Conservation (phyloP, 495 filamentous ascomycete genomes). For the Penicillium herquei region DNA sequence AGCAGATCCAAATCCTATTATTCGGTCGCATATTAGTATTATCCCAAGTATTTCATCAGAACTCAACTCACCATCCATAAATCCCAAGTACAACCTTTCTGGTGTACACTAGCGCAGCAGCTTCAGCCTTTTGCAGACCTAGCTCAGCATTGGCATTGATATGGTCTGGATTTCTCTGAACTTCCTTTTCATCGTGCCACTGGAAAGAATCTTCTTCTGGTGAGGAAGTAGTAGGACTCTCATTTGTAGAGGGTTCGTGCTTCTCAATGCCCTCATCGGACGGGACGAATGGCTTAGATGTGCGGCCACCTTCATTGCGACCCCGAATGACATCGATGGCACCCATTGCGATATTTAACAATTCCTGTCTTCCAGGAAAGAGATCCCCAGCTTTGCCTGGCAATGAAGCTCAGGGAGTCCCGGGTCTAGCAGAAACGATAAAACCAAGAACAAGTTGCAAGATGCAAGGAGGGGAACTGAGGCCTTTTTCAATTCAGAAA, state of each 20-base stretch:
- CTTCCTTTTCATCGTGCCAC: constrained; percentile 28
- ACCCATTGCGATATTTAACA: constrained; percentile 16
- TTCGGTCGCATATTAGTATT: background rate
- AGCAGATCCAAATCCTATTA: constrained; percentile 43
- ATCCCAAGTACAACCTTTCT: constrained; percentile 34
- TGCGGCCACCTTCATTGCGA: constrained; percentile 10
- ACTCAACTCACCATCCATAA: constrained; percentile 33
- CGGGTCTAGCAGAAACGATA: background rate
- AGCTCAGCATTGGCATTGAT: constrained; percentile 30
- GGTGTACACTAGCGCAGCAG: constrained; percentile 37
- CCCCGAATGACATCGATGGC: constrained; percentile 17
- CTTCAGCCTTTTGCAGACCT: constrained; percentile 45
- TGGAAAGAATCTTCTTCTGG: constrained; percentile 7
- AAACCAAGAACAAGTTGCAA: constrained; percentile 1
- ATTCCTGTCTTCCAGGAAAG: background rate
- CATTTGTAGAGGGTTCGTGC: constrained; percentile 1
- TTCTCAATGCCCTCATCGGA: constrained; percentile 8
- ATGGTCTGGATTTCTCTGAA: constrained; percentile 23
- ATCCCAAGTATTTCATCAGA: background rate
- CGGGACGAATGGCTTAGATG: constrained; percentile 10
- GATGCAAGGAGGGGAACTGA: background rate
- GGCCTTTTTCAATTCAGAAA: constrained; percentile 1
- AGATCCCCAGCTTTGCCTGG: background rate
- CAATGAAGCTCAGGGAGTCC: background rate
- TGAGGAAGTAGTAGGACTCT: background rate